Evolutionary conservation across 768 basidiomycete genomes (phyloP).

Genomic region (Paxillus rubicundulus): DNA sequence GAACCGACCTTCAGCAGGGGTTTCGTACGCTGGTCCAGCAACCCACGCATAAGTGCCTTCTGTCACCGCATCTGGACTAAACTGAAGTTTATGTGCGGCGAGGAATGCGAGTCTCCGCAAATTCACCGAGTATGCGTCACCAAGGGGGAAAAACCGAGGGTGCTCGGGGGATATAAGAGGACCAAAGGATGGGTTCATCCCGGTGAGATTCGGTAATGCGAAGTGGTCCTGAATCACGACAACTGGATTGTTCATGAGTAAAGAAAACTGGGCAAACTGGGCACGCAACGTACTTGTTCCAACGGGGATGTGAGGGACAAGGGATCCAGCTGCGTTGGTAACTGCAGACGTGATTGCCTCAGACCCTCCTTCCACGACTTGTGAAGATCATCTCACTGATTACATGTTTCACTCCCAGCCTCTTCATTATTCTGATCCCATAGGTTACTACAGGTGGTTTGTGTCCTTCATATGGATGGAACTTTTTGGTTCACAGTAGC

Average conservation of each 20-base stretch:
- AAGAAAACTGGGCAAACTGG: neutral
- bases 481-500: conserved; percentile 41
- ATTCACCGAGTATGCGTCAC: conserved; percentile 73
- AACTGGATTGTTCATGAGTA: conserved; percentile 43
- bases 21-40: conserved; percentile 87
- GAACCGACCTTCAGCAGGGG: conserved; percentile 81
- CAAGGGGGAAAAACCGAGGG: conserved; percentile 80
- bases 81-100: conserved; percentile 59
- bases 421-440: conserved; percentile 77
- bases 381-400: conserved; percentile 55
- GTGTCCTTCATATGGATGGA: conserved; percentile 87
- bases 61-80: conserved; percentile 54
- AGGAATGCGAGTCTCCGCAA: conserved; percentile 73
- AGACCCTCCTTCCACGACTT: neutral
- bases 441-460: conserved; percentile 65
- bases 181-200: conserved; percentile 79
- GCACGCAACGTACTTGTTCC: conserved; percentile 67
- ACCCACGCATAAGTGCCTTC: conserved; percentile 93
- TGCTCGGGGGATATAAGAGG: conserved; percentile 55
- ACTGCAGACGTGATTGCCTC: conserved; percentile 42
- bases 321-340: conserved; percentile 84
- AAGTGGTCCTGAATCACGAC: conserved; percentile 84
- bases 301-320: conserved; percentile 69
- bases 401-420: conserved; percentile 68
- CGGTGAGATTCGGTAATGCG: conserved; percentile 73